Base-by-base conservation (phyloP, 2,329 filamentous ascomycete genomes). In the Claviceps humidiphila region DNA sequence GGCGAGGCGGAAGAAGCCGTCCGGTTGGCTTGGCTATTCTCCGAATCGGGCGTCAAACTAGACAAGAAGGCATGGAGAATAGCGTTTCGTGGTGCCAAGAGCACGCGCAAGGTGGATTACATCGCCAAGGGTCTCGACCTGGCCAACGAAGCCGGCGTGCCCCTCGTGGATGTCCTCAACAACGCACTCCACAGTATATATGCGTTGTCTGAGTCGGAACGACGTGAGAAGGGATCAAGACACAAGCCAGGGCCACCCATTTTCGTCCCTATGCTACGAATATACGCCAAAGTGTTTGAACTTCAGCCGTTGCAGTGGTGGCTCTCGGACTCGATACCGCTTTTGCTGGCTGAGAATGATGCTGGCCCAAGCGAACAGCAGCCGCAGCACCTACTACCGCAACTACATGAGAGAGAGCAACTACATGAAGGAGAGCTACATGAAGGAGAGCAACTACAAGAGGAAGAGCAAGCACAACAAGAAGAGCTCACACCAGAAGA, bases 61-160 rank as follows among this genome's bases (percentile, higher is more conserved):
- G 82, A 94, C 63, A 68, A 68, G 0, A 76, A 80, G 57, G 84
- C 87, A 0, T 87, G 83, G 62, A 74, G 81, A 1, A 81, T 81
- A 30, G 71, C 95, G 38, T 75, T 95, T 43, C 78, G 83, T 54
- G 84, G 84, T 37, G 84, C 86, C 50, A 87, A 88, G 58, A 62
- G 64, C 4, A 71, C 72, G 20, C 66, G 72, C 24, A 74, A 87
- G 55, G 69, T 74, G 4, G 64, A 71, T 3, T 74, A 74, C 26
- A 71, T 89, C n/a, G 52, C 56, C 16, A 59, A 59, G 37, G 61
- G 66, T 1, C 55, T 69, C 30, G 69, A 68, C 11, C 59, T 71
- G 1, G 68, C 66, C 44, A 69, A 71, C 37, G 73, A 85, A 45
- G 71, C 84, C 49, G 64, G 74, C 4, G 71, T 70, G 46, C 58